Conservation (phyloP, 2,329 filamentous ascomycete genomes). For the Graphiopsis chlorocephala region DNA sequence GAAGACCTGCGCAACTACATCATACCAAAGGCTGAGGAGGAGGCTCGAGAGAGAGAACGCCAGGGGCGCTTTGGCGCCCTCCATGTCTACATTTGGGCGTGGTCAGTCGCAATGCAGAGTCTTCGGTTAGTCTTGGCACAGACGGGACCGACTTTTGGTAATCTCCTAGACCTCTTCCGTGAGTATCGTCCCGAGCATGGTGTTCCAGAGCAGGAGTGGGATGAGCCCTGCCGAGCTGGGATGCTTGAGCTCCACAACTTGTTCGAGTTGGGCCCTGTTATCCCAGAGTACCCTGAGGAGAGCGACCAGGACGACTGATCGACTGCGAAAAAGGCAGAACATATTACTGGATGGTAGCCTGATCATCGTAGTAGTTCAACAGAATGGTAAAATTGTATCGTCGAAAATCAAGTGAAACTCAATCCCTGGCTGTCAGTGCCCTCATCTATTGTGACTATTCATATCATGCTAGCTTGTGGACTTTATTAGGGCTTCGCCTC, state of each 20-base stretch:
- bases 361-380: background rate
- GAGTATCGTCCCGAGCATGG: background rate
- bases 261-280: background rate
- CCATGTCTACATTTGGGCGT: background rate
- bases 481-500: background rate
- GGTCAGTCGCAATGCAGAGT: background rate
- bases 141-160: background rate
- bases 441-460: background rate
- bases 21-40: too few species aligned
- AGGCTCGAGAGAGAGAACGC: too few species aligned
- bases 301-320: accelerated
- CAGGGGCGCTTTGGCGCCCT: background rate
- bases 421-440: background rate
- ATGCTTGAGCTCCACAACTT: background rate
- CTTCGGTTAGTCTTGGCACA: background rate
- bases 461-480: background rate
- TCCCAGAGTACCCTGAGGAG: background rate
- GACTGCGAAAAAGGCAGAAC: background rate
- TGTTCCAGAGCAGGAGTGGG: background rate
- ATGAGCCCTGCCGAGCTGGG: background rate
- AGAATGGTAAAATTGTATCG: background rate
- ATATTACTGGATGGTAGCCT: background rate
- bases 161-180: background rate
- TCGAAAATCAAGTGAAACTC: background rate
- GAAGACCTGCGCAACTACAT: too few species aligned